phyloP scores from a whole-genome alignment of 768 basidiomycete species.

The Lanmaoa rubissima region DNA sequence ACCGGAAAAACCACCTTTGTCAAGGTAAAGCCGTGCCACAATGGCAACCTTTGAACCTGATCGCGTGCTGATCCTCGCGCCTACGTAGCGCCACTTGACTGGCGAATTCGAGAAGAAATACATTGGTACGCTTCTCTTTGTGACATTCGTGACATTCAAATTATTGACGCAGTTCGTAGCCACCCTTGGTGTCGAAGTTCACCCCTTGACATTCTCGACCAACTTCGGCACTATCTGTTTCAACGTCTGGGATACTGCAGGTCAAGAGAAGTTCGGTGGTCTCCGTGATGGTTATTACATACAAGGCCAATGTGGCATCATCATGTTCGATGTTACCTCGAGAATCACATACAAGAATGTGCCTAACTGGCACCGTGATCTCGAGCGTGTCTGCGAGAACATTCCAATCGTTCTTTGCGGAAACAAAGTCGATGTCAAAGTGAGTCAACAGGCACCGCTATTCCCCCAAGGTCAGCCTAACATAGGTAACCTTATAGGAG shows the following conservation, averaged over 20 bases:
- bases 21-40: slow-evolving; percentile 59
- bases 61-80: slow-evolving; percentile 55
- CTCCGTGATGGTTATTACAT: slow-evolving; percentile 96
- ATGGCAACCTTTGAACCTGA: slow-evolving; percentile 32
- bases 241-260: slow-evolving; percentile 99
- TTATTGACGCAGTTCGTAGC: slow-evolving; percentile 48
- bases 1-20: slow-evolving; percentile 99
- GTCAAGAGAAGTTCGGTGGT: slow-evolving; percentile 99
- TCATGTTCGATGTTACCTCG: slow-evolving; percentile 99
- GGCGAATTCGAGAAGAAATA: slow-evolving; percentile 99
- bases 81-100: slow-evolving; percentile 86
- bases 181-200: slow-evolving; percentile 99
- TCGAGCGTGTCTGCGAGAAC: slow-evolving; percentile 99
- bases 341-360: slow-evolving; percentile 99
- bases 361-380: slow-evolving; percentile 99
- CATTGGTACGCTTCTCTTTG: slow-evolving; percentile 63
- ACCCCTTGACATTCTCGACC: slow-evolving; percentile 93
- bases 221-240: slow-evolving; percentile 99
- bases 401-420: slow-evolving; percentile 99
- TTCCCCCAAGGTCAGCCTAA: slow-evolving; percentile 2
- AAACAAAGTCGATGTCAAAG: slow-evolving; percentile 99
- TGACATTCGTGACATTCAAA: slow-evolving; percentile 11
- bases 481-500: slow-evolving; percentile 56
- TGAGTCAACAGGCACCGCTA: slow-evolving; percentile 34
- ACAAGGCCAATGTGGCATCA: slow-evolving; percentile 99